phyloP scores from a whole-genome alignment of 805 yeast genomes.

The Kodamaea fukazawae region DNA sequence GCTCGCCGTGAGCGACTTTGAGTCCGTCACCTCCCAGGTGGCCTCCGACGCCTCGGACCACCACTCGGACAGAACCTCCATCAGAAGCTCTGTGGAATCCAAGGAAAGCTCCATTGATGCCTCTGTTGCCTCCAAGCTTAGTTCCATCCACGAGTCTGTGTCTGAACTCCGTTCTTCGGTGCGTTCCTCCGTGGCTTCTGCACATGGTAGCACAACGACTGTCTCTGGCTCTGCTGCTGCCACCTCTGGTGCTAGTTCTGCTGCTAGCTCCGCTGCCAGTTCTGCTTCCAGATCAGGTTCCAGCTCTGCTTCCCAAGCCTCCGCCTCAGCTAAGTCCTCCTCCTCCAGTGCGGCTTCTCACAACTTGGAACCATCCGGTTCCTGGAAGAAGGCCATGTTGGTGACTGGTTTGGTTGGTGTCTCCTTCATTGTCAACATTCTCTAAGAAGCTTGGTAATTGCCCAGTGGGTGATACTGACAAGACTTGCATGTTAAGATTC shows the following conservation, averaged over 20 bases:
- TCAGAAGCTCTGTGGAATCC: not conserved
- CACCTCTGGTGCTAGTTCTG: slow-evolving; percentile 12
- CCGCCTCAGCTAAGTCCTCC: slow-evolving; percentile 14
- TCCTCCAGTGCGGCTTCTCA: slow-evolving; percentile 16
- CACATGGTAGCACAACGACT: not conserved
- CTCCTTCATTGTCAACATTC: slow-evolving; percentile 30
- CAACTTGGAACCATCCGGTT: slow-evolving; percentile 17
- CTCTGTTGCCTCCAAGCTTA: no score
- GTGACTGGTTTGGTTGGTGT: slow-evolving; percentile 37
- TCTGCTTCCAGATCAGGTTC: slow-evolving; percentile 8
- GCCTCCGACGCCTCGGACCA: not conserved
- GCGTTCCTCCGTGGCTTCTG: slow-evolving; percentile 7
- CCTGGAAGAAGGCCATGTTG: slow-evolving; percentile 38
- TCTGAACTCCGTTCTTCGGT: not conserved
- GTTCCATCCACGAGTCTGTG: not conserved
- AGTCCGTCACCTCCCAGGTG: not conserved
- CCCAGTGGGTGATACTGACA: no score
- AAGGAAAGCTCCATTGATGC: not conserved
- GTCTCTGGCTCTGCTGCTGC: slow-evolving; percentile 10
- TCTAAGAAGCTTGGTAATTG: not conserved
- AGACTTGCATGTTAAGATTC: no score
- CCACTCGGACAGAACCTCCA: not conserved
- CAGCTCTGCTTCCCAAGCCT: slow-evolving; percentile 14
- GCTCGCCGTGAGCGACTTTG: slow-evolving; percentile 7
- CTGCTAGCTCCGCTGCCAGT: slow-evolving; percentile 14